These are phyloP conservation scores for Bipolaris gigantea DNA, from an alignment of 2,329 filamentous ascomycete species.

Conservation along the genomic window DNA sequence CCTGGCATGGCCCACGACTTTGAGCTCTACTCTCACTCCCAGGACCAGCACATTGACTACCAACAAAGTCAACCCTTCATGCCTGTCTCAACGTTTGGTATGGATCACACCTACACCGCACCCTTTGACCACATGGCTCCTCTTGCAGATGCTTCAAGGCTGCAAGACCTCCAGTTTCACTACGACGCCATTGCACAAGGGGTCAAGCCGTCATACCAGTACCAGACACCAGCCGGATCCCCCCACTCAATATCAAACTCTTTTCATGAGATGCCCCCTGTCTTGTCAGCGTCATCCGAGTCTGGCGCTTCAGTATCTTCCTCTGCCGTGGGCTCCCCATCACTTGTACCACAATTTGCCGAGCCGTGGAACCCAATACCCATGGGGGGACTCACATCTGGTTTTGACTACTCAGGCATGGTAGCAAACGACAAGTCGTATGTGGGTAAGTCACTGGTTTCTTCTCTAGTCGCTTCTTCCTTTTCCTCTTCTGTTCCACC, in stretches of 20 bases:
- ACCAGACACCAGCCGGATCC: constrained; percentile 47
- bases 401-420: constrained; percentile 57
- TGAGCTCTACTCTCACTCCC: constrained; percentile 41
- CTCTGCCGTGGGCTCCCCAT: constrained; percentile 55
- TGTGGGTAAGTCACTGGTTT: constrained; percentile 54
- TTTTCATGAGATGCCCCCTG: constrained; percentile 51
- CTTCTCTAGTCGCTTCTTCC: constrained; percentile 30
- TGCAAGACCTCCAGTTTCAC: constrained; percentile 43
- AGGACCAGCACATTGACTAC: constrained; percentile 39
- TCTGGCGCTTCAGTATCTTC: constrained; percentile 56
- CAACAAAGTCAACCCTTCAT: constrained; percentile 35
- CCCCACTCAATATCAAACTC: constrained; percentile 51
- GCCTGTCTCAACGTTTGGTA: constrained; percentile 31
- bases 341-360: constrained; percentile 64
- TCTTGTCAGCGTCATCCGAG: constrained; percentile 54
- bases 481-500: constrained; percentile 26
- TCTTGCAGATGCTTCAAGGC: constrained; percentile 35
- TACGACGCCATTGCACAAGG: constrained; percentile 42
- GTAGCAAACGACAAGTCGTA: constrained; percentile 51
- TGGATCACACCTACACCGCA: constrained; percentile 44
- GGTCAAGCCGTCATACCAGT: constrained; percentile 42
- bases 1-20: constrained; percentile 43
- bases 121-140: constrained; percentile 41
- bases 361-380: constrained; percentile 62
- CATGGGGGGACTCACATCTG: constrained; percentile 62